A percentile compares a stretch with the other conserved stretches of the same genome.
phyloP scores from a whole-genome alignment of 2,329 filamentous ascomycete species.

The Orbilia oligospora region DNA sequence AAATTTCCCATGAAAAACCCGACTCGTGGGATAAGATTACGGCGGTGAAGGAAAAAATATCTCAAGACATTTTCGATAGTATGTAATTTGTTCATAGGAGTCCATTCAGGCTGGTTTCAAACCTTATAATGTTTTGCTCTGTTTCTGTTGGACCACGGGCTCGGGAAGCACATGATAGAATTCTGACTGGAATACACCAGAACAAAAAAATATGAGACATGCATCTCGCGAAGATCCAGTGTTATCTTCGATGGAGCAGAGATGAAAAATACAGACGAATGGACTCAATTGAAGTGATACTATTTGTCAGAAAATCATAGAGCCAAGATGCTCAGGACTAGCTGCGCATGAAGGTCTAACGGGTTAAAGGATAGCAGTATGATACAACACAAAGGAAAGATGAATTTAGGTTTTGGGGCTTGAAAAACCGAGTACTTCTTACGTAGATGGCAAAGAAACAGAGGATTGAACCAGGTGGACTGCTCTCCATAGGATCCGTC shows the following conservation, averaged over 20 bases:
- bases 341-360: conserved; percentile 6
- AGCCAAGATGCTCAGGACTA: neutral
- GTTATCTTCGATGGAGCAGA: neutral
- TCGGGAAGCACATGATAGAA: conserved; percentile 34
- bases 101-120: conserved; percentile 37
- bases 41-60: conserved; percentile 22
- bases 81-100: neutral
- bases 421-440: neutral
- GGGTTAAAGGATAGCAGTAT: conserved; percentile 29
- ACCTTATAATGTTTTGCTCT: conserved; percentile 13
- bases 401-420: neutral
- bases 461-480: conserved; percentile 8
- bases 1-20: conserved; percentile 10
- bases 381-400: conserved; percentile 45
- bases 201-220: conserved; percentile 31
- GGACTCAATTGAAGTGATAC: conserved; percentile 2
- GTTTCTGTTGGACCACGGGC: conserved; percentile 19
- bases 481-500: conserved; percentile 6
- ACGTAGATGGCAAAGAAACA: conserved; percentile 16
- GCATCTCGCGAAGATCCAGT: neutral
- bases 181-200: neutral
- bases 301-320: conserved; percentile 26
- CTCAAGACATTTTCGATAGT: conserved; percentile 41
- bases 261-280: neutral
- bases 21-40: conserved; percentile 25